These are phyloP conservation scores for Boletus tylopilopsis DNA, from an alignment of 768 basidiomycete genomes.

Conservation along the genomic window DNA sequence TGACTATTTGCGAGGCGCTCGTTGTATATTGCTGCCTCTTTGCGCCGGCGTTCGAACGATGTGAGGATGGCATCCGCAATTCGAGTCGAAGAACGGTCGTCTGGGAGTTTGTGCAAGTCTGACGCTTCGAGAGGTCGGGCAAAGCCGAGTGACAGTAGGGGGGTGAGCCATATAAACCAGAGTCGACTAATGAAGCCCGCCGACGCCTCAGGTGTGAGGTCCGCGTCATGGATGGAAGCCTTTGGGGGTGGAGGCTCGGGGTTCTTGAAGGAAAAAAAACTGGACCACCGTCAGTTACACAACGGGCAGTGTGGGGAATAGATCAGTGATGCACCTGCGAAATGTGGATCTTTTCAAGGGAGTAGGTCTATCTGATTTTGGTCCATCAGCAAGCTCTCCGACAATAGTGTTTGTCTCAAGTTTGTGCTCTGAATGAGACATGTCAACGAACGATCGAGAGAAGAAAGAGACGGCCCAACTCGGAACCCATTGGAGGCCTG, in stretches of 20 bases:
- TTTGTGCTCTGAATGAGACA: constrained; percentile 5
- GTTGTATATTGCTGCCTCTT: constrained; percentile 68
- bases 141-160: constrained; percentile 71
- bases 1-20: constrained; percentile 60
- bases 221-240: constrained; percentile 55
- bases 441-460: not conserved
- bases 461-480: not conserved
- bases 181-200: constrained; percentile 58
- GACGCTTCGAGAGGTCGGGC: constrained; percentile 74
- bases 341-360: not conserved
- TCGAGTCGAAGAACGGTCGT: constrained; percentile 50
- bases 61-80: constrained; percentile 61
- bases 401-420: not conserved
- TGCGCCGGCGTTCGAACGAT: constrained; percentile 58
- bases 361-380: not conserved
- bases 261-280: constrained; percentile 13
- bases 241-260: constrained; percentile 39
- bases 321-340: constrained; percentile 1
- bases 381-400: not conserved
- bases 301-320: not conserved
- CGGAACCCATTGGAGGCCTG: too few species aligned
- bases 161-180: constrained; percentile 75
- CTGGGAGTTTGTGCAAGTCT: constrained; percentile 78
- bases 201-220: constrained; percentile 59
- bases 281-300: not conserved